phyloP scores from a whole-genome alignment of 2,329 filamentous ascomycete genomes.

The Leptographium radiaticola region DNA sequence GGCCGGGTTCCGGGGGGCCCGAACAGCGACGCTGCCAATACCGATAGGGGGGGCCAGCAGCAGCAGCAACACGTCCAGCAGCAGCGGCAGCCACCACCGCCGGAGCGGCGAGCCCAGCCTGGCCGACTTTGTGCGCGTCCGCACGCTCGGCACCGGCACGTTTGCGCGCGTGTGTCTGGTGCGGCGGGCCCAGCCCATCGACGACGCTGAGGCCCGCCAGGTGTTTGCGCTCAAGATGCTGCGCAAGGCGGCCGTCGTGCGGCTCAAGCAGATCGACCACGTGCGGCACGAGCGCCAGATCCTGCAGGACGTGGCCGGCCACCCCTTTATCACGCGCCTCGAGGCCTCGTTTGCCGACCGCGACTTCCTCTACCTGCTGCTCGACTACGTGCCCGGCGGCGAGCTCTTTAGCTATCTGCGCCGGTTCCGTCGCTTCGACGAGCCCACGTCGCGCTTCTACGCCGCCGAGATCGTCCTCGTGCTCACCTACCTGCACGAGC shows the following conservation, averaged over 20 bases:
- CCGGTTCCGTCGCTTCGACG: slow-evolving; percentile 65
- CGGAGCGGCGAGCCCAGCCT: slow-evolving; percentile 18
- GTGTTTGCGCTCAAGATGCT: slow-evolving; percentile 77
- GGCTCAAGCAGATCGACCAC: slow-evolving; percentile 76
- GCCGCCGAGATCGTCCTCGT: slow-evolving; percentile 74
- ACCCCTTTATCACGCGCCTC: slow-evolving; percentile 73
- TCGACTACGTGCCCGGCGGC: slow-evolving; percentile 72
- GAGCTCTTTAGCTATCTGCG: slow-evolving; percentile 77
- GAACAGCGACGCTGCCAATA: neutral
- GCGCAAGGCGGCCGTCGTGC: slow-evolving; percentile 60
- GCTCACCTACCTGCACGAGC: slow-evolving; percentile 67
- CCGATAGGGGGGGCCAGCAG: neutral
- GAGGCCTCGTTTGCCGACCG: slow-evolving; percentile 67
- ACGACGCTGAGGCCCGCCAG: slow-evolving; percentile 40
- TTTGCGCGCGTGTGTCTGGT: slow-evolving; percentile 77
- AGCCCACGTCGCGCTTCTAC: slow-evolving; percentile 68
- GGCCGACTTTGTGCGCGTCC: slow-evolving; percentile 58
- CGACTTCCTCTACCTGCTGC: slow-evolving; percentile 70
- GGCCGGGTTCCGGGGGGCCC: neutral
- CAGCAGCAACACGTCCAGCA: neutral
- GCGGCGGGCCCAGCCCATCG: slow-evolving; percentile 39
- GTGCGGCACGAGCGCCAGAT: slow-evolving; percentile 73
- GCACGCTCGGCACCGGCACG: slow-evolving; percentile 67
- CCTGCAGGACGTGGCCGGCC: slow-evolving; percentile 62
- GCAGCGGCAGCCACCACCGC: neutral